Base-by-base conservation (phyloP, 495 filamentous ascomycete genomes). In the Penicillium verhagenii region DNA sequence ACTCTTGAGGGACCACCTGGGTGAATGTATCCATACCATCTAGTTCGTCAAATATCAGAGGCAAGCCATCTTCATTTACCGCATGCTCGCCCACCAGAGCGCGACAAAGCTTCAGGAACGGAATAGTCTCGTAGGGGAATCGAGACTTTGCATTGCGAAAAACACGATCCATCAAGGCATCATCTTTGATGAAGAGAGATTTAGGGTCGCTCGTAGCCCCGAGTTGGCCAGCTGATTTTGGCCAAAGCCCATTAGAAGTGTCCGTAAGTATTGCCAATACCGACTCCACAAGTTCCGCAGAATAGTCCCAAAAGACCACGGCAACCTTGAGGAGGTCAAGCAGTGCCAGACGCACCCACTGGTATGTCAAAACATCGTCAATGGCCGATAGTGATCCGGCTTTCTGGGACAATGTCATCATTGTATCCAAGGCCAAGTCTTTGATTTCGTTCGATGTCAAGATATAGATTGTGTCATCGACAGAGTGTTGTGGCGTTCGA, bases 91-190 rank as follows among this genome's bases (percentile, higher is more conserved):
- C 70, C 16, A 72, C 57, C 11, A 90, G 54, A 18, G 82, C 82
- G 44, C 80, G 79, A 49, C 79, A 82, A 37, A 91, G 65, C 48
- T 81, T 81, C 48, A 96, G 58, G 56, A 97, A 89, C 4, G 94
- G 91, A n/a, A 83, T 64, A 20, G 86, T 83, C 70, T 98, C 94
- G 68, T 88, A 91, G 1, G 94, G 94, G 69, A 91, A 97, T 40
- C 93, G 85, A 49, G 79, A 80, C 19, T 83, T 79, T 2, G 94
- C 83, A 53, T 80, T 73, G 19, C 73, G 68, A 31, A 91, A 79
- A 49, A 89, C 78, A 21, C 65, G 69, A 18, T 73, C 70, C 61
- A 85, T 76, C 10, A 91, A 66, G 3, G 72, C 47, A 8, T 76
- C 63, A 52, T 90, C 82, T 13, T 77, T 73, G 21, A 84, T 66